Percentiles rank a stretch among this genome's conserved stretches.
Evolutionary conservation across 2,329 filamentous ascomycete genomes (phyloP).

Genomic region (Aspergillus hortae): DNA sequence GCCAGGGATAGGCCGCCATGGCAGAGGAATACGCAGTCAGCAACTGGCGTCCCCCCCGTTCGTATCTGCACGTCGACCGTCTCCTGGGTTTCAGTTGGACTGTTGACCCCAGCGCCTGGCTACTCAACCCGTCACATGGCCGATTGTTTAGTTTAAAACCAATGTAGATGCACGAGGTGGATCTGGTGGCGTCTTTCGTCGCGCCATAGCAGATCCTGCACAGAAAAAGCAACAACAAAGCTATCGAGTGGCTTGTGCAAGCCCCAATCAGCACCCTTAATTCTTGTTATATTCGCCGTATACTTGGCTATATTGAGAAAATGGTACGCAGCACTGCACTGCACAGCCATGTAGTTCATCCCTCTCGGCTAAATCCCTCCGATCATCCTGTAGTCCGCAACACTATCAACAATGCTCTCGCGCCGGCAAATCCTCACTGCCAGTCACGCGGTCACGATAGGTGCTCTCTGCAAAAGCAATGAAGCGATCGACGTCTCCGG

Average conservation of each 20-base stretch:
- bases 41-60: neutral
- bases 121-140: neutral
- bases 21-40: neutral
- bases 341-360: neutral
- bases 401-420: neutral
- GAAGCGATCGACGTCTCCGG: conserved; percentile 8
- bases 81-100: neutral
- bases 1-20: neutral
- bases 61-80: neutral
- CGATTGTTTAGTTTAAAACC: neutral
- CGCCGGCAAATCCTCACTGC: neutral
- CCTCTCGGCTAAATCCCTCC: neutral
- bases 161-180: neutral
- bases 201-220: neutral
- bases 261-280: neutral
- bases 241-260: neutral
- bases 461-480: neutral
- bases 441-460: conserved; percentile 6
- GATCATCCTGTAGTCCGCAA: neutral
- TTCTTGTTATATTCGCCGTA: neutral
- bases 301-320: neutral
- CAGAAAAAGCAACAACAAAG: neutral
- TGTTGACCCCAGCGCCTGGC: neutral
- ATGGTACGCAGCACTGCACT: neutral
- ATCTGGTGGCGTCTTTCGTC: neutral